Evolutionary conservation across 139 green algal genomes (phyloP), one percentile per base, ranked within the genome.

Genomic region (Pseudopediastrum boryanum): DNA sequence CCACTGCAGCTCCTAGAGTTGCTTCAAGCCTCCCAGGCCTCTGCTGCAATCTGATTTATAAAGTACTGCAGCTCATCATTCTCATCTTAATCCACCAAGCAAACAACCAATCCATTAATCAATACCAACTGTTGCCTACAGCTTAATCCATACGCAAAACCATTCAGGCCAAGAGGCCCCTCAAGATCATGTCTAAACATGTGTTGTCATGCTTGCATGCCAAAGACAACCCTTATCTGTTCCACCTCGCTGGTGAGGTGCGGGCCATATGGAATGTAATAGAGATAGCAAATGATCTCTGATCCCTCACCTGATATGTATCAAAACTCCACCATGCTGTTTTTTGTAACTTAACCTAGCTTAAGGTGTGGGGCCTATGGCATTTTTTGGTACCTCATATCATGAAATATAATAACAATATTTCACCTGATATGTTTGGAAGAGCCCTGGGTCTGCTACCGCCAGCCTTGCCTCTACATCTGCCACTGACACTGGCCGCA

Each of bases 371-470:
- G 33, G 33, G 23, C 33, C 19, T 68, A 68, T 13, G 25, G 33
- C 2, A 8, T 68, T 25, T 0, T 16, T 13, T 3, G 54, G 54
- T 27, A 16, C 54, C 33, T 12, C 16, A 27, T n/a, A 8, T 64
- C 13, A 12, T 10, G 13, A 16, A 16, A 10, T n/a, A 25, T 12
- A 25, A 64, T 64, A 8, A 39, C 33, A 10, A 27, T 64, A 27
- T 27, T 27, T 16, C 4, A 75, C 67, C 67, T 75, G 67, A 25
- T 75, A 75, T 16, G 59, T 48, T 23, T n/a, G 42, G 46, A 64
- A 77, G 9, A 77, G 69, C n/a, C 19, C 48, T 51, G 48, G 69
- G 21, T 77, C 69, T 25, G 48, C 46, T 36, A 65, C 69, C 13
- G 48, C 48, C 46, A 77, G 31, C 31, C 48, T 29, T 8, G 29